phyloP scores from a whole-genome alignment of 1,284 basidiomycete species.

The Polyporus tsugae region DNA sequence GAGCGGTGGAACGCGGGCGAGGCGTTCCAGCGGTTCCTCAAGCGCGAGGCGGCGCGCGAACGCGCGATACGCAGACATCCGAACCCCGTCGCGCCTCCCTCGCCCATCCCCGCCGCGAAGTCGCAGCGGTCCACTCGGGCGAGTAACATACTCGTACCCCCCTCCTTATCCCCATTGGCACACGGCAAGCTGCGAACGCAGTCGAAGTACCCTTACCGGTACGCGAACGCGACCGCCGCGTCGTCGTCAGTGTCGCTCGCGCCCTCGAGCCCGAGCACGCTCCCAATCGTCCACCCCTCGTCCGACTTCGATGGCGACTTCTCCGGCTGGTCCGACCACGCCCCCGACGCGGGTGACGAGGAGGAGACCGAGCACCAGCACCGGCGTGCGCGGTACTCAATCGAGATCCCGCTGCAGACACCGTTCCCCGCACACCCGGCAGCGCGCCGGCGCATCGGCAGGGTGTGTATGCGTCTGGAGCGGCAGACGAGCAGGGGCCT shows the following conservation, averaged over 20 bases:
- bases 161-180: not conserved
- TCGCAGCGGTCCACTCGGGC: not conserved
- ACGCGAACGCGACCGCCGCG: conserved; percentile 9
- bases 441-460: conserved; percentile 39
- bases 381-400: conserved; percentile 20
- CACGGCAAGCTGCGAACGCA: conserved; percentile 2
- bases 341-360: conserved; percentile 11
- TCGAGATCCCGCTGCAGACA: conserved; percentile 36
- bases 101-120: conserved; percentile 12
- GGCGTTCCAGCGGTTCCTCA: conserved; percentile 42
- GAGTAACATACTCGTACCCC: not conserved
- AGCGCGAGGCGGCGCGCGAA: conserved; percentile 37
- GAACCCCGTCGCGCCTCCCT: conserved; percentile 12
- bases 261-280: conserved; percentile 30
- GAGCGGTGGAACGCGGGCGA: conserved; percentile 41
- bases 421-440: conserved; percentile 40
- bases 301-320: conserved; percentile 24
- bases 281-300: conserved; percentile 25
- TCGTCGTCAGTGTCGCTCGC: conserved; percentile 16
- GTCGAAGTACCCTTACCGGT: not conserved
- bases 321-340: conserved; percentile 24
- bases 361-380: not conserved
- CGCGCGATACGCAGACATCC: conserved; percentile 26
- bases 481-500: conserved; percentile 40
- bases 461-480: conserved; percentile 38